Conservation (phyloP, 2,329 filamentous ascomycete genomes). For the Delphinella strobiligena region DNA sequence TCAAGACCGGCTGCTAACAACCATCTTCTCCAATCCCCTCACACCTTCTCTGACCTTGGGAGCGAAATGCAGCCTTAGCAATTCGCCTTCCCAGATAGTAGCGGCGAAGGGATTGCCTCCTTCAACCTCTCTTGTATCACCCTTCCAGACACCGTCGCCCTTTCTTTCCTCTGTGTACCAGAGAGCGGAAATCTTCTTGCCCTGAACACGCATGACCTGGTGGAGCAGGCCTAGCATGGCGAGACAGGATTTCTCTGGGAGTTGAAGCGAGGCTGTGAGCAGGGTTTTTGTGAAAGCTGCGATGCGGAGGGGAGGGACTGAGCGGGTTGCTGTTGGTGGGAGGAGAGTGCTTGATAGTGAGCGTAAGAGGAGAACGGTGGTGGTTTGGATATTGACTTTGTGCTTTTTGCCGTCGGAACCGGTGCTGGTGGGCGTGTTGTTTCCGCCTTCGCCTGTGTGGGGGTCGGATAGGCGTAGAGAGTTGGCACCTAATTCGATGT, state of each 20-base stretch:
- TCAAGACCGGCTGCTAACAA: no score
- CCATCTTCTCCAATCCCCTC: no score
- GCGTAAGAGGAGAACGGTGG: slow-evolving; percentile 79
- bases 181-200: slow-evolving; percentile 67
- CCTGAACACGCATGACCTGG: slow-evolving; percentile 70
- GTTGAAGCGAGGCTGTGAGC: slow-evolving; percentile 65
- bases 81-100: slow-evolving; percentile 87
- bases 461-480: slow-evolving; percentile 7
- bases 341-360: slow-evolving; percentile 73
- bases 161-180: slow-evolving; percentile 93
- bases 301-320: slow-evolving; percentile 70
- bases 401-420: slow-evolving; percentile 26
- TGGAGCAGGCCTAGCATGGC: slow-evolving; percentile 68
- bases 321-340: slow-evolving; percentile 58
- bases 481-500: slow-evolving; percentile 72
- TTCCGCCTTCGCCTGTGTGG: not conserved
- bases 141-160: slow-evolving; percentile 67
- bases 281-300: slow-evolving; percentile 90
- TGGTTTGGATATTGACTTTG: slow-evolving; percentile 90
- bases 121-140: slow-evolving; percentile 58
- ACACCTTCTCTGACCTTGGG: slow-evolving; percentile 76
- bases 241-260: slow-evolving; percentile 79
- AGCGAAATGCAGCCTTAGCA: slow-evolving; percentile 74
- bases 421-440: not conserved
- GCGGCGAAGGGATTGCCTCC: slow-evolving; percentile 81